Evolutionary conservation across 2,329 filamentous ascomycete genomes (phyloP), one percentile per base, ranked within the genome.

Genomic region (Cordyceps javanica): DNA sequence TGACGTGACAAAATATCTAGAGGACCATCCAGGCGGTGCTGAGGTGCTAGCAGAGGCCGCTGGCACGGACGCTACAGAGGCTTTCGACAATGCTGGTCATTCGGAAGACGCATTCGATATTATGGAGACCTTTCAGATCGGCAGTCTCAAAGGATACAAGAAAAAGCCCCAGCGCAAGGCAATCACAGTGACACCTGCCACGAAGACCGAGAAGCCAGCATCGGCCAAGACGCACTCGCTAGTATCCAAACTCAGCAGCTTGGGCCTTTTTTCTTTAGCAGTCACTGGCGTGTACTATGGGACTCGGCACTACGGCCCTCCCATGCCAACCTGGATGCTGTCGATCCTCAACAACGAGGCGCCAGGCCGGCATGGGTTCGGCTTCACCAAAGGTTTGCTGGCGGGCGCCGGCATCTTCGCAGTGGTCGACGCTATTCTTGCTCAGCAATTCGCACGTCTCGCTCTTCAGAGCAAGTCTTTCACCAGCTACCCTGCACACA

Each of bases 1-100:
- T 63, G 73, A 86, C 66, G 70, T 85, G 11, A 78, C 82, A 1
- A 74, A 77, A 44, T 87, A 85, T 61, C 60, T 82, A 1, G 70
- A 78, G 25, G 82, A 86, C 58, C 84, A 87, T 60, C 84, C 84
- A 55, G 90, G 90, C 65, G 90, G 90, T 68, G 84, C 87, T 66
- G 89, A 92, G 67, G 83, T 92, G 60, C 77, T 94, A 41, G 77
- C 90, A 59, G 90, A 93, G 61, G 86, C 90, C 28, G 89, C 81
- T 64, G 90, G 90, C 58, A 85, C 86, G 64, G 89, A 94, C 72
- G 86, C 87, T 49, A 90, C 87, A 44, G 86, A 90, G 68, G 87
- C 85, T 42, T 94, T 92, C 67, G 89, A 94, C 73, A 88, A 92
- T 66, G 89, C 90, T 38, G 90, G 90, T 45, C 90, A 95, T 76